phyloP scores from a whole-genome alignment of 2,329 filamentous ascomycete species.

The Pleomassaria siparia region DNA sequence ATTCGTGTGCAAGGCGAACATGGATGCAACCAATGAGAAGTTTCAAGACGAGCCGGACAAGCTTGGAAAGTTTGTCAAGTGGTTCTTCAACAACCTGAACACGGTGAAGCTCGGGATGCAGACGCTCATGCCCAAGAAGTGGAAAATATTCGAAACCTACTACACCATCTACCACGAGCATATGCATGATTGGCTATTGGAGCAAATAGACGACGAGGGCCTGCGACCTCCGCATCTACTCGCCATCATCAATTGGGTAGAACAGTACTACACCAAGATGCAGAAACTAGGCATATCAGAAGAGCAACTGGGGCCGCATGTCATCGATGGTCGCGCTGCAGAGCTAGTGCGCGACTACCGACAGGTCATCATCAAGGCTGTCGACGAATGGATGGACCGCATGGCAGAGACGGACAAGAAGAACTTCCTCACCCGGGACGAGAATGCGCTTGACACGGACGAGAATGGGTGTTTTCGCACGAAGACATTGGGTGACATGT shows the following conservation, averaged over 20 bases:
- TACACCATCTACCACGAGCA: slow-evolving; percentile 86
- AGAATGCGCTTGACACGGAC: slow-evolving; percentile 81
- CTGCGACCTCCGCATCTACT: slow-evolving; percentile 86
- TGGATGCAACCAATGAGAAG: slow-evolving; percentile 68
- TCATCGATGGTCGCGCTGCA: slow-evolving; percentile 85
- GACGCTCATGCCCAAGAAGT: slow-evolving; percentile 89
- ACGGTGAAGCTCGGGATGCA: slow-evolving; percentile 93
- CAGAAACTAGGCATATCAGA: slow-evolving; percentile 78
- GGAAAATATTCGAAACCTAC: slow-evolving; percentile 92
- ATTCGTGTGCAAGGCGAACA: slow-evolving; percentile 71
- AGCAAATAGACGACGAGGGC: slow-evolving; percentile 79
- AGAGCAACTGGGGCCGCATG: slow-evolving; percentile 77
- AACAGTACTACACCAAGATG: slow-evolving; percentile 97
- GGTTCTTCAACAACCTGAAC: slow-evolving; percentile 98
- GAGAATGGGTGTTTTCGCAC: slow-evolving; percentile 90
- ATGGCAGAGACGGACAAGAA: slow-evolving; percentile 82
- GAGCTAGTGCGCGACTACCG: slow-evolving; percentile 94
- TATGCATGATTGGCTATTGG: slow-evolving; percentile 92
- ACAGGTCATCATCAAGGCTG: slow-evolving; percentile 88
- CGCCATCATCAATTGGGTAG: slow-evolving; percentile 90
- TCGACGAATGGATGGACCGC: slow-evolving; percentile 96
- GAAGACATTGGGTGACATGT: slow-evolving; percentile 89
- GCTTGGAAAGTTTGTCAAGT: slow-evolving; percentile 85
- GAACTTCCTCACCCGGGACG: slow-evolving; percentile 75
- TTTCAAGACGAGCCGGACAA: slow-evolving; percentile 82